A percentile compares a stretch with the other conserved stretches of the same genome.
Evolutionary conservation across 129 eudicot species (phyloP).

Genomic region (Tagetes patula): DNA sequence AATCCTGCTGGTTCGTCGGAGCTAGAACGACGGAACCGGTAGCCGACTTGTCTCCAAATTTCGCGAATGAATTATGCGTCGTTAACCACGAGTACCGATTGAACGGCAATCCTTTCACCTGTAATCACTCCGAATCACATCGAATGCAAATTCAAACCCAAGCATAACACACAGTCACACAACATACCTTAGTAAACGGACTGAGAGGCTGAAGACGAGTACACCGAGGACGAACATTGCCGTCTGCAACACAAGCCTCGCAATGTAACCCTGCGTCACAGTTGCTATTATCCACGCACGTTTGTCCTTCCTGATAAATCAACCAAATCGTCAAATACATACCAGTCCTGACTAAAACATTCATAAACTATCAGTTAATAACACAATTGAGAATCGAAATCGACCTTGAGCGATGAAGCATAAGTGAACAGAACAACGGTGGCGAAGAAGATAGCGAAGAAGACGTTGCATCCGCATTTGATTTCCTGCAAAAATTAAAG

Average conservation of each 20-base stretch:
- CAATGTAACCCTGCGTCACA: conserved; percentile 87
- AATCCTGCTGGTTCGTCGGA: conserved; percentile 90
- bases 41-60: conserved; percentile 61
- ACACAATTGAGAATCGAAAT: background rate
- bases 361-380: background rate
- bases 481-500: conserved; percentile 29
- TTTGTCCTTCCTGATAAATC: conserved; percentile 55
- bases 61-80: conserved; percentile 89
- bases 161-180: background rate
- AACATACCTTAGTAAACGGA: conserved; percentile 62
- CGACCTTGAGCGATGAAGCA: conserved; percentile 55
- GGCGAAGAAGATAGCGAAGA: conserved; percentile 25
- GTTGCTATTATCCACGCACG: conserved; percentile 48
- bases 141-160: background rate
- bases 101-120: conserved; percentile 91
- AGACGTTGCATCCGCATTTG: conserved; percentile 30
- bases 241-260: conserved; percentile 77
- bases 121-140: conserved; percentile 13
- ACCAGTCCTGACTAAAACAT: background rate
- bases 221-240: conserved; percentile 73
- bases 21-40: conserved; percentile 72
- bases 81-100: conserved; percentile 94
- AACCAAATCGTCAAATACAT: conserved; percentile 3
- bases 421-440: conserved; percentile 33
- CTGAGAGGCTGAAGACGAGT: conserved; percentile 73